Conservation (phyloP, 495 filamentous ascomycete species). For the Neurospora discreta region DNA sequence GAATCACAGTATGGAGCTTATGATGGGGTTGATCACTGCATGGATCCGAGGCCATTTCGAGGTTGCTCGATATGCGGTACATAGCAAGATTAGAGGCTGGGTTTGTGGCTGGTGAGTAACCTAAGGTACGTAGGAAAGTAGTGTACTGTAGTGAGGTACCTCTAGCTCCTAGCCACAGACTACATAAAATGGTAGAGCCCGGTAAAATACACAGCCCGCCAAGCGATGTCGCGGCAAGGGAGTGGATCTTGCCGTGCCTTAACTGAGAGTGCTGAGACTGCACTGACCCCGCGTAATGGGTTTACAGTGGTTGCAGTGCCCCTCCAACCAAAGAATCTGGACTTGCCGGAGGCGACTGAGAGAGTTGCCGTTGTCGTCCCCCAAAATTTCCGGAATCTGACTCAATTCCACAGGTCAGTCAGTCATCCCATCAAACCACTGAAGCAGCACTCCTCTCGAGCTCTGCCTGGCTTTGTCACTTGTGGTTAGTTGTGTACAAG, state of each 20-base stretch:
- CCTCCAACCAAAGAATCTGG: background rate
- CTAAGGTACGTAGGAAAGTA: too few species aligned
- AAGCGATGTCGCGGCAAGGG: background rate
- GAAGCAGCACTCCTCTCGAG: background rate
- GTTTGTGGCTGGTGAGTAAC: background rate
- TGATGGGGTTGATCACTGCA: background rate
- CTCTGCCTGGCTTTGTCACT: too few species aligned
- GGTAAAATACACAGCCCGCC: background rate
- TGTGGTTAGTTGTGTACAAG: too few species aligned
- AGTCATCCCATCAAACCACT: background rate
- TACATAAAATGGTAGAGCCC: background rate
- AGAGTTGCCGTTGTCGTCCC: background rate
- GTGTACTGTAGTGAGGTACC: too few species aligned
- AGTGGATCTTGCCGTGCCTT: background rate
- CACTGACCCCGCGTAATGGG: background rate
- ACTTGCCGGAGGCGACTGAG: background rate
- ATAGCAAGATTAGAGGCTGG: background rate
- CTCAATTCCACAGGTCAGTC: background rate
- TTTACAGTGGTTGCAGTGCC: background rate
- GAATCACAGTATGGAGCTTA: background rate
- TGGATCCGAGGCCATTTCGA: background rate
- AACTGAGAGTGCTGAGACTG: background rate
- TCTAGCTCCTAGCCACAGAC: background rate
- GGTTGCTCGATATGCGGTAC: background rate
- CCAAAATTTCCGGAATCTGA: slow-evolving; percentile 1